These are phyloP conservation scores for Ceratocystis smalleyi DNA, from an alignment of 2,329 filamentous ascomycete species.

Conservation along the genomic window DNA sequence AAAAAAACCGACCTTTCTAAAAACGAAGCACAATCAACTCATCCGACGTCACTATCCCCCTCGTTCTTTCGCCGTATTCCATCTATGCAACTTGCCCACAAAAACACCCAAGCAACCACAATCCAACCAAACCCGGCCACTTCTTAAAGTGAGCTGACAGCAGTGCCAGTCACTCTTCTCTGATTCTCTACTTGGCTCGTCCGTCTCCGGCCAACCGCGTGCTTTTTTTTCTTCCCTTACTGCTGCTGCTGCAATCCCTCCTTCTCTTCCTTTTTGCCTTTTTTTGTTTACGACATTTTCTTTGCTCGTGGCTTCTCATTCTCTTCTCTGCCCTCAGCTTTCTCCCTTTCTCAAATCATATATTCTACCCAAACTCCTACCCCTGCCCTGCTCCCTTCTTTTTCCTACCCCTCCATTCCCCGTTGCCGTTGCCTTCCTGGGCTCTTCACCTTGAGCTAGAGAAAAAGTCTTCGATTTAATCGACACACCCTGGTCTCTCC, in stretches of 20 bases:
- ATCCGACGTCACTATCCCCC: neutral
- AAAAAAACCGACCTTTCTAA: neutral
- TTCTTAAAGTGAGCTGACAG: too few relatives aligned
- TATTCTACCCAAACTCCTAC: neutral
- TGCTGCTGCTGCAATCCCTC: too few relatives aligned
- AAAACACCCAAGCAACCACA: neutral
- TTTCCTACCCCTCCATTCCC: conserved; percentile 1
- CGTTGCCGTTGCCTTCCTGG: neutral
- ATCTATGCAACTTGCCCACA: neutral
- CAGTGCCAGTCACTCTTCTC: neutral
- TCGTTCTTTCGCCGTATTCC: neutral
- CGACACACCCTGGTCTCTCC: conserved; percentile 4
- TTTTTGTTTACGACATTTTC: neutral
- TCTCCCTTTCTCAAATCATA: neutral
- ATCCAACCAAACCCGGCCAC: too few relatives aligned
- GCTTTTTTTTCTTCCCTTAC: neutral
- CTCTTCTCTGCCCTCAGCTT: neutral
- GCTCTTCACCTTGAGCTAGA: neutral
- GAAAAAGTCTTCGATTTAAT: conserved; percentile 1
- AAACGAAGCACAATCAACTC: neutral
- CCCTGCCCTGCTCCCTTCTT: neutral
- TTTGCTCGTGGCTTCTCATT: neutral
- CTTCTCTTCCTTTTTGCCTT: neutral
- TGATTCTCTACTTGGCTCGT: neutral
- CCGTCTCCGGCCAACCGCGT: neutral